Conservation (phyloP, 768 basidiomycete genomes). For the Auricularia cornea region DNA sequence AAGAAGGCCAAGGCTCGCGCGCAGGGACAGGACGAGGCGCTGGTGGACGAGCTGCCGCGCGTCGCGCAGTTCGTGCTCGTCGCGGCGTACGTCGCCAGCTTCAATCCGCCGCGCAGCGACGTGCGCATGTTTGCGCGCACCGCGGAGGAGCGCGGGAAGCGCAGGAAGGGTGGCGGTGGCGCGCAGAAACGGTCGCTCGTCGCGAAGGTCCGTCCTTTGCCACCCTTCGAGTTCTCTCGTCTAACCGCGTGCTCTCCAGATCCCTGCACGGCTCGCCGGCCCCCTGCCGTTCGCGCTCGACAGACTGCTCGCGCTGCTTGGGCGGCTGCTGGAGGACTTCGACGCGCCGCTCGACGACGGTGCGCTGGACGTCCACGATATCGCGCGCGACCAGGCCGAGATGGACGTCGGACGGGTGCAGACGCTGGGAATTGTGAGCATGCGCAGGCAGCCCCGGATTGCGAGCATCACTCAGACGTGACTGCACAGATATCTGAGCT, state of each 20-base stretch:
- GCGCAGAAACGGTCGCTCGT: conserved; percentile 33
- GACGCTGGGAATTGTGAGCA: conserved; percentile 49
- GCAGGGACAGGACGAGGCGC: neutral
- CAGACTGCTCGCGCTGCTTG: conserved; percentile 70
- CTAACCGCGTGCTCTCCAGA: conserved; percentile 34
- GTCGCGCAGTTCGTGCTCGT: conserved; percentile 71
- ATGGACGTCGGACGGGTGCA: conserved; percentile 60
- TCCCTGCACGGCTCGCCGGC: conserved; percentile 71
- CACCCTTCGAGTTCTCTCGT: conserved; percentile 48
- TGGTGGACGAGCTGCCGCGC: conserved; percentile 34
- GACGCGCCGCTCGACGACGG: conserved; percentile 34
- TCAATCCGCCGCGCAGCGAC: conserved; percentile 76
- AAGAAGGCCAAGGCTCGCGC: neutral
- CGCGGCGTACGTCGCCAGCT: conserved; percentile 73
- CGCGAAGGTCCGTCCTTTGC: conserved; percentile 19
- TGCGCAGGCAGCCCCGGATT: conserved; percentile 3
- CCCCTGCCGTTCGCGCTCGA: conserved; percentile 74
- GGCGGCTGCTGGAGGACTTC: conserved; percentile 60
- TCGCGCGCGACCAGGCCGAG: conserved; percentile 64
- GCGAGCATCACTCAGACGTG: neutral
- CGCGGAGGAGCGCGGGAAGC: conserved; percentile 53
- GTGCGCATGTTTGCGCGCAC: conserved; percentile 76
- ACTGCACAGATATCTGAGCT: conserved; percentile 56
- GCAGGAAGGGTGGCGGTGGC: conserved; percentile 30
- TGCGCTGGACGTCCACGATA: conserved; percentile 31